phyloP scores from a whole-genome alignment of 2,329 filamentous ascomycete species.

The Ophiostoma novo-ulmi region DNA sequence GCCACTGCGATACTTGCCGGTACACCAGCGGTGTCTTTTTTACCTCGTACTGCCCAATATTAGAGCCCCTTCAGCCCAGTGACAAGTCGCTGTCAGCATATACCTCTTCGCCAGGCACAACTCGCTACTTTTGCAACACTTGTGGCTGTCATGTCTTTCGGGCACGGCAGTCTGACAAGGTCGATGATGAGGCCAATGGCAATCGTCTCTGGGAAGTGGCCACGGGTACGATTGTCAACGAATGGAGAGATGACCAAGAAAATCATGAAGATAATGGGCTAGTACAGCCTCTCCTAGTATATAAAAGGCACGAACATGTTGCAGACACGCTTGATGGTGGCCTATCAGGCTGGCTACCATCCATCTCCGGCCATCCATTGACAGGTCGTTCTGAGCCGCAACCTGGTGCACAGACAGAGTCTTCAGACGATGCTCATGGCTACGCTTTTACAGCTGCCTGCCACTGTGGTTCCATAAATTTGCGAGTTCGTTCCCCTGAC shows the following conservation, averaged over 20 bases:
- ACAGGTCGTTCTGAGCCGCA: not conserved
- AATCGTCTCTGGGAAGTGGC: not conserved
- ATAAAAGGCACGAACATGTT: not conserved
- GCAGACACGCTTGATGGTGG: not conserved
- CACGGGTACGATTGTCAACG: not conserved
- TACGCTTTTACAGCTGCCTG: not conserved
- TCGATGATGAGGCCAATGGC: conserved; percentile 23
- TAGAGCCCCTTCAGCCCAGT: not conserved
- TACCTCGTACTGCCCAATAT: conserved; percentile 37
- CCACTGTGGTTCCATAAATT: not conserved
- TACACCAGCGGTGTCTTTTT: conserved; percentile 37
- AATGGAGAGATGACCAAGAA: not conserved
- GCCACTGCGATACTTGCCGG: conserved; percentile 32
- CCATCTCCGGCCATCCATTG: not conserved
- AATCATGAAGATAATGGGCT: not conserved
- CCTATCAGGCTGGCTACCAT: not conserved
- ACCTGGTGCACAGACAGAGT: not conserved
- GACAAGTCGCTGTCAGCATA: conserved; percentile 25
- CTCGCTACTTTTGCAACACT: conserved; percentile 37
- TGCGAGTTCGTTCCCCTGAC: not conserved
- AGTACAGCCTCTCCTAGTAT: not conserved
- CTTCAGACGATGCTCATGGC: not conserved
- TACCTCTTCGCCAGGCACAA: conserved; percentile 22
- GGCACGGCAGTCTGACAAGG: conserved; percentile 11
- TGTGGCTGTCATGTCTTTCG: conserved; percentile 43